phyloP scores from a whole-genome alignment of 2,329 filamentous ascomycete genomes.

The Tolypocladium endophyticum region DNA sequence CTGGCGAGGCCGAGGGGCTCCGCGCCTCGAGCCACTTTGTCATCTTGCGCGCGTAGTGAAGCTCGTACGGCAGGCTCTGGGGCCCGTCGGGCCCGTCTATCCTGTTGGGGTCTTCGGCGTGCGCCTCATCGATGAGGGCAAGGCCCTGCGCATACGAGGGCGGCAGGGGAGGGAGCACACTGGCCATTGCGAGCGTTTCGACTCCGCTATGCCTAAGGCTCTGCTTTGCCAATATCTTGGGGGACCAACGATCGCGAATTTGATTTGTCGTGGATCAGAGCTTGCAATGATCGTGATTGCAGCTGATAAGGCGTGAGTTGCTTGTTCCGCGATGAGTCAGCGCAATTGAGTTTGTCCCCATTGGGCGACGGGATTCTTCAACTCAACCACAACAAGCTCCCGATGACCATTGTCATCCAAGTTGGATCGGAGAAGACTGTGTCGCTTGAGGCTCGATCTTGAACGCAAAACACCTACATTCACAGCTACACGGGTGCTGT shows the following conservation, averaged over 20 bases:
- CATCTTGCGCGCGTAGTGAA: conserved; percentile 75
- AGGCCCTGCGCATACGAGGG: conserved; percentile 42
- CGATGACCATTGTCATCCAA: background rate
- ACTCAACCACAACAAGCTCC: background rate
- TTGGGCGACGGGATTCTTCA: background rate
- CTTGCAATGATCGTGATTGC: background rate
- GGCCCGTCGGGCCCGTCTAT: conserved; percentile 31
- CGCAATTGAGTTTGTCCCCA: background rate
- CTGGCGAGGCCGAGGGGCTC: conserved; percentile 50
- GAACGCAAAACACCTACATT: background rate
- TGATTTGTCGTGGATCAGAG: background rate
- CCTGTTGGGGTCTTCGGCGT: conserved; percentile 23
- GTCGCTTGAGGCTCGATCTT: background rate
- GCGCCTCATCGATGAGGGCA: conserved; percentile 59
- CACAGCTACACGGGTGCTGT: background rate
- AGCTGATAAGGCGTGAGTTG: background rate
- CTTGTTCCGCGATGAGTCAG: background rate
- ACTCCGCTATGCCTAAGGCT: background rate
- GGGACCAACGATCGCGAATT: background rate
- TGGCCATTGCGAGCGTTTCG: background rate
- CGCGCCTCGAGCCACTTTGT: conserved; percentile 58
- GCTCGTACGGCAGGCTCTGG: conserved; percentile 56
- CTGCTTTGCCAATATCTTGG: background rate
- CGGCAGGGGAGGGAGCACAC: conserved; percentile 20
- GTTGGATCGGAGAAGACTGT: background rate